Conservation (phyloP, 164 flowering plant genomes). For the Pachysandra terminalis region DNA sequence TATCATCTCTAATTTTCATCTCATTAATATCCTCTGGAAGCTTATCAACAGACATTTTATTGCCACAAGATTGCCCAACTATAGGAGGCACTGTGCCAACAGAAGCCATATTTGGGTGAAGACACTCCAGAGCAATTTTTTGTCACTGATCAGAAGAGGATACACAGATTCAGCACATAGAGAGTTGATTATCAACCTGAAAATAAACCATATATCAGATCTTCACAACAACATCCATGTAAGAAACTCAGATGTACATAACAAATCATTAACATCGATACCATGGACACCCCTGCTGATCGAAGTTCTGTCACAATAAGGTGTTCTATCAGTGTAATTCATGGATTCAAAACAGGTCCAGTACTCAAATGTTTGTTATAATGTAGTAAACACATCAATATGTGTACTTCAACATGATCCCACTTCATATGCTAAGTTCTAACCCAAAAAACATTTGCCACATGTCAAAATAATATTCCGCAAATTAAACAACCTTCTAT, state of each 20-base stretch:
- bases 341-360: no score
- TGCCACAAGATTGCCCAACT: slow-evolving; percentile 30
- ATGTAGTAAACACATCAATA: no score
- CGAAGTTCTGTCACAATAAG: neutral
- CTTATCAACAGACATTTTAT: slow-evolving; percentile 47
- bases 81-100: slow-evolving; percentile 32
- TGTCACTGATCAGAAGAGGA: neutral
- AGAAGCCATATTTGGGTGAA: slow-evolving; percentile 42
- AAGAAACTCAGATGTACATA: neutral
- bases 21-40: slow-evolving; percentile 64
- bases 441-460: no score
- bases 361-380: no score
- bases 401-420: no score
- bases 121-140: neutral
- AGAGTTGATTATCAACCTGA: neutral
- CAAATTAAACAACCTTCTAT: no score
- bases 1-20: slow-evolving; percentile 71
- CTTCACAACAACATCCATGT: neutral
- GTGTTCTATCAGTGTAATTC: neutral
- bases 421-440: no score
- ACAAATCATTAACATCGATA: neutral
- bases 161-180: neutral
- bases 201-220: neutral
- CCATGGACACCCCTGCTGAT: no score
- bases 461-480: no score